Conservation (phyloP, 208 protist genomes). For the Hexamita inflata region DNA sequence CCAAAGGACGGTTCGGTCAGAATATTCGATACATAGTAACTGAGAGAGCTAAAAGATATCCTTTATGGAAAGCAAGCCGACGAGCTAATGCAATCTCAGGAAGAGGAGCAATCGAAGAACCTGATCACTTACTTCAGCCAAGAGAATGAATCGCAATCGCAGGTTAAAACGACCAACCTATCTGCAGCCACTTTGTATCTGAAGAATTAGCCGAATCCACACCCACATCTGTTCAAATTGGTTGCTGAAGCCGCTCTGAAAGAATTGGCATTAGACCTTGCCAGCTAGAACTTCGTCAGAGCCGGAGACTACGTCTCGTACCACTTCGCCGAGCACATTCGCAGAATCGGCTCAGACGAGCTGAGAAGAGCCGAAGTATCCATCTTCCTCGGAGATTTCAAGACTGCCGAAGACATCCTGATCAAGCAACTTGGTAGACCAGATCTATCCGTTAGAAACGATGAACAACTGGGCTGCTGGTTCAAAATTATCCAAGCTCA, state of each 20-base stretch:
- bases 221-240: slow-evolving; percentile 7
- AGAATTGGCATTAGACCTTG: slow-evolving; percentile 4
- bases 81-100: no score
- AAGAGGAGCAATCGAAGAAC: neutral
- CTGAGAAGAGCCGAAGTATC: slow-evolving; percentile 2
- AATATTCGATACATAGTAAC: neutral
- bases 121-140: neutral
- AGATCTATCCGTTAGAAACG: neutral
- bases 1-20: neutral
- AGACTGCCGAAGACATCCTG: neutral
- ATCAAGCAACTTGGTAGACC: neutral
- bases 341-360: neutral
- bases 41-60: slow-evolving; percentile 1
- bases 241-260: slow-evolving; percentile 4
- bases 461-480: neutral
- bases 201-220: neutral
- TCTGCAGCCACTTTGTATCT: neutral
- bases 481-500: neutral
- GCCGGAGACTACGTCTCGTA: slow-evolving; percentile 18
- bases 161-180: neutral
- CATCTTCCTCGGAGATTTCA: neutral
- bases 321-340: slow-evolving; percentile 12
- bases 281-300: slow-evolving; percentile 8
- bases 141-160: neutral
- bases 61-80: neutral